A percentile compares a stretch with the other conserved stretches of the same genome.
Evolutionary conservation across 768 basidiomycete genomes (phyloP).

Genomic region (Phallus indusiatus): DNA sequence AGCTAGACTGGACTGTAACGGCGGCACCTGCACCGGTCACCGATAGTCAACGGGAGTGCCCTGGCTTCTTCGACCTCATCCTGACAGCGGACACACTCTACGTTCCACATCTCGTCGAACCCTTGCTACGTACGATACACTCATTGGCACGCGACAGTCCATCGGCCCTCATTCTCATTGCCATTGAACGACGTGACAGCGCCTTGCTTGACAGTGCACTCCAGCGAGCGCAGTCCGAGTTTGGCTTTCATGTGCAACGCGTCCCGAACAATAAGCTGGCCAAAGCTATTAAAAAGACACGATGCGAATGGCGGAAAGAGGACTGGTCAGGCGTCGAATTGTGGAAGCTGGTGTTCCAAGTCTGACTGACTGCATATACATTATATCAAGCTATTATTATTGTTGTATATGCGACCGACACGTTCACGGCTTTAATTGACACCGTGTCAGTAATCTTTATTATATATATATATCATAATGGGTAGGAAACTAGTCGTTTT

Average conservation of each 20-base stretch:
- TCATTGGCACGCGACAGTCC: conserved; percentile 29
- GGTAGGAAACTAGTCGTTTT: too few species aligned
- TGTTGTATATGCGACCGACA: too few species aligned
- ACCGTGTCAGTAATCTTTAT: too few species aligned
- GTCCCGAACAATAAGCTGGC: conserved; percentile 49
- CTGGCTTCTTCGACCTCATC: conserved; percentile 57
- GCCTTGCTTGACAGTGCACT: conserved; percentile 50
- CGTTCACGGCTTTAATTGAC: too few species aligned
- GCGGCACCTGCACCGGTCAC: conserved; percentile 26
- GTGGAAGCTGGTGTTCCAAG: conserved; percentile 43
- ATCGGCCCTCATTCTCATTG: conserved; percentile 40
- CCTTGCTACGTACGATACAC: conserved; percentile 61
- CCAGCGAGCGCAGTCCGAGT: conserved; percentile 39
- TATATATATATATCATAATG: too few species aligned
- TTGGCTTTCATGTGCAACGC: conserved; percentile 50
- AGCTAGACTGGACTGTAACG: conserved; percentile 65
- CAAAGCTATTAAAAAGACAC: conserved; percentile 50
- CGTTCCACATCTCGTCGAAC: conserved; percentile 44
- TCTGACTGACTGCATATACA: background rate
- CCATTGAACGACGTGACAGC: conserved; percentile 73
- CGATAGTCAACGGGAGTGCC: too few species aligned
- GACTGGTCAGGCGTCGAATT: conserved; percentile 83
- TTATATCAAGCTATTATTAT: too few species aligned
- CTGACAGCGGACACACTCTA: conserved; percentile 82
- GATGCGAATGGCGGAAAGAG: conserved; percentile 47